phyloP scores from a whole-genome alignment of 2,329 filamentous ascomycete genomes.

The Sclerotinia sclerotiorum region DNA sequence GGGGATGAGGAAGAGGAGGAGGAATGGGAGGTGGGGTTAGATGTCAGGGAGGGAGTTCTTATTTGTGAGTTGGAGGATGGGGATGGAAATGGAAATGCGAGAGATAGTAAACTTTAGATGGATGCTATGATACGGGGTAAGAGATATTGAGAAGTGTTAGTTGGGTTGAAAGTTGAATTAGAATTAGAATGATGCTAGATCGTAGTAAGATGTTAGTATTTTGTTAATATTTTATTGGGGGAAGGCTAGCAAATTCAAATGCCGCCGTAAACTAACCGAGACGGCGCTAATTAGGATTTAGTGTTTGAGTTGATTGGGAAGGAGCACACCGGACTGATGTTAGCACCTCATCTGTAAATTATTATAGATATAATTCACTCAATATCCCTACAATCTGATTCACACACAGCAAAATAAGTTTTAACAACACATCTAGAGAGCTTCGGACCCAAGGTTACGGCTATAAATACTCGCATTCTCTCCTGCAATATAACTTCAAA shows the following conservation, averaged over 20 bases:
- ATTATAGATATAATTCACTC: neutral
- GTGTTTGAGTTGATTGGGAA: no score
- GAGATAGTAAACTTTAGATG: neutral
- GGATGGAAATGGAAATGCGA: neutral
- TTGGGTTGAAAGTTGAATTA: no score
- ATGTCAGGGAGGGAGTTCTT: neutral
- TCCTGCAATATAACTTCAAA: neutral
- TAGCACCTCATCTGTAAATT: no score
- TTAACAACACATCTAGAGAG: neutral
- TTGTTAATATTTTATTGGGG: no score
- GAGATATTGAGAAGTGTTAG: no score
- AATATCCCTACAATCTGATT: neutral
- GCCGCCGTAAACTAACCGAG: no score
- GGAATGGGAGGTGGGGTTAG: neutral
- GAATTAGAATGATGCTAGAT: no score
- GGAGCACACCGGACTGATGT: no score
- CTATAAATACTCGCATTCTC: neutral
- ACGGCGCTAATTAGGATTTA: no score
- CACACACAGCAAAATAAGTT: rapidly evolving
- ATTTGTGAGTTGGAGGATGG: constrained; percentile 5
- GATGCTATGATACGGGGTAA: neutral
- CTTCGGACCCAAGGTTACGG: neutral
- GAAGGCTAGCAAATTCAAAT: no score
- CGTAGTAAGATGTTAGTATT: no score
- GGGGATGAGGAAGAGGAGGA: neutral